Base-by-base conservation (phyloP, 495 filamentous ascomycete species). In the Podospora australis region DNA sequence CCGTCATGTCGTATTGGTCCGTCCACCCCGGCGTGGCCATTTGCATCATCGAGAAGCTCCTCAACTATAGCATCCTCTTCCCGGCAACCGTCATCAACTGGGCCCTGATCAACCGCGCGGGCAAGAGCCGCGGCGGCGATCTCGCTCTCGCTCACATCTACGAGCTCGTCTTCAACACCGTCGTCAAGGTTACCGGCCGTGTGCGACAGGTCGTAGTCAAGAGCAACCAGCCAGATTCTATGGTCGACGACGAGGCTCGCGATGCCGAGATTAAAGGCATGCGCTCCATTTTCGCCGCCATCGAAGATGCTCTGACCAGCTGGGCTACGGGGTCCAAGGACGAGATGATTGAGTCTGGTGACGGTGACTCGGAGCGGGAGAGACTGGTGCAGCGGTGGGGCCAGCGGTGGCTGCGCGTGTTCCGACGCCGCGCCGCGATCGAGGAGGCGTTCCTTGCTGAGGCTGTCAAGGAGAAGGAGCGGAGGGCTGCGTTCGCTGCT, bases 21-120 rank as follows among this genome's bases (percentile, higher is more conserved):
- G 83, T 90, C 45, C 92, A 97, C 54, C 88, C 92, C 0, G 92
- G 92, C 25, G 82, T 95, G 34, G 94, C 90, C 24, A 84, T 96
- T 58, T 86, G 85, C 57, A 90, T 99, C 56, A 77, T 97, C 46
- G 92, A 99, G 72, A 97, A 96, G 69, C 75, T 99, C 3, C 83
- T 99, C 22, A 99, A 99, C 64, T 99, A 97, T 71, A 89, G 86
- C 28, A 94, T 99, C 51, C 75, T 99, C 6, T 85, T 80, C 8
- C 92, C 92, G 0, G 65, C 78, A 26, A 80, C 80, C 23, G 90
- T 99, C 34, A 75, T 96, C 49, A 79, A 91, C 59, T 99, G 94
- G 94, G 88, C 86, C 1, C 67, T 97, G 3, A 68, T 76, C 23
- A 77, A 84, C 49, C 70, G 78, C 39, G 55, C 57, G 3, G 64